Conservation (phyloP, 495 filamentous ascomycete genomes). For the Trichodelitschia bisporula region DNA sequence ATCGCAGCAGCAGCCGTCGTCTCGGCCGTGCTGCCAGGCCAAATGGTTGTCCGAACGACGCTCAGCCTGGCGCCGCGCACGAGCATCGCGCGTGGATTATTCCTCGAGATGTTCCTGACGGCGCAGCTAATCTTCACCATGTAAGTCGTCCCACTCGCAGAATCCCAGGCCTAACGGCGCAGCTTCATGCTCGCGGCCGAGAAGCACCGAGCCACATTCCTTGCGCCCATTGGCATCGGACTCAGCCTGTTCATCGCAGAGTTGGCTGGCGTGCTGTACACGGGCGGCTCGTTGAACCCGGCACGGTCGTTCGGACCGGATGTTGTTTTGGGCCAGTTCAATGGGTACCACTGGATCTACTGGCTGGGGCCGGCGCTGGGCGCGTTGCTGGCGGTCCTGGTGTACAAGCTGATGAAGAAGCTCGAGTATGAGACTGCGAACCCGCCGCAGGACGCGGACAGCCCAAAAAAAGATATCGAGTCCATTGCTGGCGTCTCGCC, state of each 20-base stretch:
- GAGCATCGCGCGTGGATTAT: conserved; percentile 36
- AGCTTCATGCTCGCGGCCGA: conserved; percentile 65
- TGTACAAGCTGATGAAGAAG: conserved; percentile 21
- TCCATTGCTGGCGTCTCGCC: too few relatives aligned
- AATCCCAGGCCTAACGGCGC: too few relatives aligned
- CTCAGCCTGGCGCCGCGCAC: conserved; percentile 31
- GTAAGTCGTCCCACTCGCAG: too few relatives aligned
- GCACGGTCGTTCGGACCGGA: conserved; percentile 48
- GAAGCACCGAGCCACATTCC: conserved; percentile 56
- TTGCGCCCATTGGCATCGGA: conserved; percentile 61
- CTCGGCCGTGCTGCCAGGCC: conserved; percentile 33
- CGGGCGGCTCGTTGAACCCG: conserved; percentile 49
- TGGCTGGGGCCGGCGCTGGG: conserved; percentile 18
- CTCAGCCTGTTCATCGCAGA: conserved; percentile 45
- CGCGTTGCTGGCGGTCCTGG: conserved; percentile 14
- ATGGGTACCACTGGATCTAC: conserved; percentile 48
- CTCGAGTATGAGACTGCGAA: conserved; percentile 61
- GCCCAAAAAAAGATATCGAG: conserved; percentile 9
- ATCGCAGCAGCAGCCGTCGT: conserved; percentile 39
- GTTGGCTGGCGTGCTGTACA: conserved; percentile 41
- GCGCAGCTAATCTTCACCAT: conserved; percentile 53
- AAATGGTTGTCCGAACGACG: conserved; percentile 31
- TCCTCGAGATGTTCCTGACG: conserved; percentile 67
- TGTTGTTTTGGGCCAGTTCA: conserved; percentile 38
- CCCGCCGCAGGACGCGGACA: conserved; percentile 37